Percentiles rank a stretch among this genome's conserved stretches.
Conservation (phyloP, 2,329 filamentous ascomycete species). For the Trichoderma brevicompactum region DNA sequence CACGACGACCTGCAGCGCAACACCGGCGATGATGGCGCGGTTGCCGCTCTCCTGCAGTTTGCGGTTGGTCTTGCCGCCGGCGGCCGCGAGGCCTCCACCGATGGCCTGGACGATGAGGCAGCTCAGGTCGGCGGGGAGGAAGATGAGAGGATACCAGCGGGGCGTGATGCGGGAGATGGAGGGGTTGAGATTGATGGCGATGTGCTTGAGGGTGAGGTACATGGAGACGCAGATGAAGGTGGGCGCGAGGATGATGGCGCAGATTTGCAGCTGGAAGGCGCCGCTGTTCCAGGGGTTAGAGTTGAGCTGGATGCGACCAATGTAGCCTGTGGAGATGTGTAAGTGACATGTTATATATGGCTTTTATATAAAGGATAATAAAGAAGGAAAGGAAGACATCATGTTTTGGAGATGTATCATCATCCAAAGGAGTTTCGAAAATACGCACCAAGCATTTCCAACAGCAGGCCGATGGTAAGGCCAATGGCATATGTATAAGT, state of each 20-base stretch:
- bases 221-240: constrained; percentile 65
- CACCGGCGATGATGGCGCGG: constrained; percentile 57
- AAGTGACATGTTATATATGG: constrained; percentile 2
- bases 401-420: background rate
- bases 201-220: constrained; percentile 67
- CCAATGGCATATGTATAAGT: constrained; percentile 61
- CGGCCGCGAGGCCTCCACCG: constrained; percentile 60
- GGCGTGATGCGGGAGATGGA: constrained; percentile 56
- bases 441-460: constrained; percentile 55
- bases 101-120: constrained; percentile 63
- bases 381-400: background rate
- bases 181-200: constrained; percentile 55
- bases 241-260: constrained; percentile 62
- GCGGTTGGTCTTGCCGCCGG: constrained; percentile 47
- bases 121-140: constrained; percentile 62
- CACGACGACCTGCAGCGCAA: constrained; percentile 58
- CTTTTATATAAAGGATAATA: background rate
- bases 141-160: constrained; percentile 59
- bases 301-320: constrained; percentile 55
- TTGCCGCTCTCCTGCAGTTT: constrained; percentile 52
- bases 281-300: constrained; percentile 58
- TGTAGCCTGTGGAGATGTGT: constrained; percentile 50
- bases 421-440: background rate
- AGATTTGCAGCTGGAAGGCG: constrained; percentile 63
- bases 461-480: constrained; percentile 53